phyloP scores from a whole-genome alignment of 139 green algal genomes.

The Pseudopediastrum boryanum region DNA sequence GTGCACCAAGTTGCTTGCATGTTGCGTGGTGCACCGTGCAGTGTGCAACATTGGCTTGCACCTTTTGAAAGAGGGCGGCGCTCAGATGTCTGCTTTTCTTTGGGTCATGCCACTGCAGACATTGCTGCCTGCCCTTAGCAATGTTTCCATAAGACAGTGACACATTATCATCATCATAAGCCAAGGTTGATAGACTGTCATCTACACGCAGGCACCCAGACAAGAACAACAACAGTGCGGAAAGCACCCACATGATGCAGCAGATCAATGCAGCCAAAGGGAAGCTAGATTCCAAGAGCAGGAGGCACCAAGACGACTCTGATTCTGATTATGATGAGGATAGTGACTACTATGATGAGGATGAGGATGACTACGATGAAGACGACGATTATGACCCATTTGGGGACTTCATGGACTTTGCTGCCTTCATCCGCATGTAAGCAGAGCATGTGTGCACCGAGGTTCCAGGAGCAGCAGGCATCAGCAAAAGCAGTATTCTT shows the following conservation, averaged over 20 bases:
- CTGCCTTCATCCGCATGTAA: conserved; percentile 25
- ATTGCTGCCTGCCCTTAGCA: not conserved
- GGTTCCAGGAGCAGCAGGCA: not conserved
- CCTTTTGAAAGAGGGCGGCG: too few species aligned
- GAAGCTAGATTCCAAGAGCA: conserved; percentile 7
- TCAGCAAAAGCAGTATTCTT: too few species aligned
- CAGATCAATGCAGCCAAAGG: conserved; percentile 28
- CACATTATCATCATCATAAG: not conserved
- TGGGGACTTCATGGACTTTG: conserved; percentile 18
- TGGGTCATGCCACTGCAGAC: not conserved
- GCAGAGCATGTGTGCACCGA: not conserved
- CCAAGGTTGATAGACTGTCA: not conserved
- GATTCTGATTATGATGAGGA: conserved; percentile 14
- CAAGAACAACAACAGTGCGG: conserved; percentile 14
- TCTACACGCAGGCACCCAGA: conserved; percentile 23
- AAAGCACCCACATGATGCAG: conserved; percentile 30
- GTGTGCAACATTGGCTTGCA: too few species aligned
- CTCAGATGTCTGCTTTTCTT: too few species aligned
- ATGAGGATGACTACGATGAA: conserved; percentile 16
- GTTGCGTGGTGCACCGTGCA: too few species aligned
- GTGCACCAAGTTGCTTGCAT: not conserved
- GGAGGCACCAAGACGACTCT: not conserved
- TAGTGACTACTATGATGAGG: not conserved
- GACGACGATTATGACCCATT: conserved; percentile 15
- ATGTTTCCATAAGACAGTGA: not conserved